Evolutionary conservation across 2,329 filamentous ascomycete species (phyloP), one percentile per base, ranked within the genome.

Genomic region (Ascochyta lentis): DNA sequence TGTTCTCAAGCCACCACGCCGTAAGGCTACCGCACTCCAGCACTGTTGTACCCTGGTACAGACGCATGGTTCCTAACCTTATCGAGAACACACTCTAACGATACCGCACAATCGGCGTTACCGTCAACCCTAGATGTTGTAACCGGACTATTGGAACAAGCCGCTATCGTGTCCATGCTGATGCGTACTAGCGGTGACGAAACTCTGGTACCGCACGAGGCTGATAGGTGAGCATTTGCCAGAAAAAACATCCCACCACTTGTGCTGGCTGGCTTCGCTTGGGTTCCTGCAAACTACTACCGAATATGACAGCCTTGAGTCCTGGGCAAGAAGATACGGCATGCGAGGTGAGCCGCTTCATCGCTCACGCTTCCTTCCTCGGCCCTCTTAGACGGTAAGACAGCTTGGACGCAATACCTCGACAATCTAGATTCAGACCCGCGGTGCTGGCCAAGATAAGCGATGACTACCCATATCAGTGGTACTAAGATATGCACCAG

Each of bases 101-200:
- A 49, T 55, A 34, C 52, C 23, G 40, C 38, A 16, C 34, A 37
- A 26, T 54, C 46, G 52, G 52, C 41, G 13, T 42, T 38, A 37
- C 47, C 53, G 53, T 38, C 29, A 46, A 13, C 3, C 52, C 9
- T 24, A 35, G 10, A n/a, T 12, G 40, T 27, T 54, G 40, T 35
- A 15, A 49, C 53, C 53, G 16, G 47, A 51, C 53, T 51, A 51
- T 56, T 47, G 47, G 48, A 51, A 43, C 53, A 31, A 56, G 47
- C 47, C 37, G 39, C 42, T 34, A 34, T 26, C 29, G 16, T 34
- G 31, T 24, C 52, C 46, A 38, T 42, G 37, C 37, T 42, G 42
- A 26, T 22, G n/a, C 26, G 37, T 33, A 24, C 34, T 42, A 47
- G 24, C n/a, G 24, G 53, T 34, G 42, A 56, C 37, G 43, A 48